phyloP scores from a whole-genome alignment of 306 rosid genomes.

The Malus sieversii region DNA sequence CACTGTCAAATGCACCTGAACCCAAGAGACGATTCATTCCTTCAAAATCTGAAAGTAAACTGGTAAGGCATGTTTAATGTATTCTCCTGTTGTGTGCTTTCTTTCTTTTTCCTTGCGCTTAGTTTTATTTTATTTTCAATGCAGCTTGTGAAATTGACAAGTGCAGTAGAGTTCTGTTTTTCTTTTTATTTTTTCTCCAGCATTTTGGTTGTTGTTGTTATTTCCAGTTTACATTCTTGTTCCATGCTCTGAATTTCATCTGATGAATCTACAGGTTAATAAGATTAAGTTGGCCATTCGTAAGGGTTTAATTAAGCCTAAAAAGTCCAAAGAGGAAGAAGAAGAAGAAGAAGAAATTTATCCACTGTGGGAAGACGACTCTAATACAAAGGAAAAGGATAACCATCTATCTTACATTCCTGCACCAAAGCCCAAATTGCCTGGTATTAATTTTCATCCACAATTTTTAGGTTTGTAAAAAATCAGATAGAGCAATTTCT shows the following conservation, averaged over 20 bases:
- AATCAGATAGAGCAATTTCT: not conserved
- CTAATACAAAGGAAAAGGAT: slow-evolving; percentile 52
- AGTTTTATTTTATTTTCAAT: not conserved
- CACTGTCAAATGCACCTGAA: slow-evolving; percentile 88
- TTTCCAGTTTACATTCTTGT: not conserved
- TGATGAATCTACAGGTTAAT: slow-evolving; percentile 57
- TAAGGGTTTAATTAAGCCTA: slow-evolving; percentile 60
- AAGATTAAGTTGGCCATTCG: slow-evolving; percentile 67
- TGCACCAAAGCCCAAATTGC: slow-evolving; percentile 78
- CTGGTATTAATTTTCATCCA: slow-evolving; percentile 42
- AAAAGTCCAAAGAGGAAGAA: slow-evolving; percentile 68
- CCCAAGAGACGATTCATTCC: slow-evolving; percentile 95
- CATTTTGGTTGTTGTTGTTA: not conserved
- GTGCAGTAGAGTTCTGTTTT: not conserved
- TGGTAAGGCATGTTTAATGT: slow-evolving; percentile 32
- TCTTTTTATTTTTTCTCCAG: not conserved
- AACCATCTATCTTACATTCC: slow-evolving; percentile 78
- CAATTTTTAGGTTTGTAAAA: slow-evolving; percentile 6
- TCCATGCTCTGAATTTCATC: slow-evolving; percentile 15
- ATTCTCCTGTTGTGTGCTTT: not conserved
- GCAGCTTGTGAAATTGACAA: not conserved
- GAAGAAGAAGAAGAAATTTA: slow-evolving; percentile 46
- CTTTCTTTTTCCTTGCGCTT: not conserved
- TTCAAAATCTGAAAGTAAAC: slow-evolving; percentile 85
- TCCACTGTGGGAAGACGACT: slow-evolving; percentile 86